Base-by-base conservation (phyloP, 1,284 basidiomycete genomes). In the Phellopilus nigrolimitatus region DNA sequence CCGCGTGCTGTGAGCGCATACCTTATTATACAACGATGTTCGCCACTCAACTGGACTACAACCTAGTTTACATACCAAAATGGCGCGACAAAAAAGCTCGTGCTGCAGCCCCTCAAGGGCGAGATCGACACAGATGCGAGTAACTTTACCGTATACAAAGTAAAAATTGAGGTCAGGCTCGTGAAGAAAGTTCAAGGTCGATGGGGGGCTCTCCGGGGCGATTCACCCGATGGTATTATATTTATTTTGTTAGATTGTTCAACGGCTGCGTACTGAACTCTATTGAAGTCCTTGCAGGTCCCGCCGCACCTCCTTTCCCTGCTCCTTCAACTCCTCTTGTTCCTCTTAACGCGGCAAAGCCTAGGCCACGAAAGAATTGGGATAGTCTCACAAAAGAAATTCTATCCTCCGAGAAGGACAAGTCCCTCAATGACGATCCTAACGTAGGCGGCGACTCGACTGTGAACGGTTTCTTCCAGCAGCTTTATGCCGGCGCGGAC, bases 401-500 rank as follows among this genome's bases (percentile, higher is more conserved):
- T 53, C 72, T 90, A 30, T 64, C 66, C 15, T 59, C 67, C 4
- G 84, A 91, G 7, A 85, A 86, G 65, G 77, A 80, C 45, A 80
- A 73, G 60, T 70, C 74, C 1, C 65, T 72, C 3, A 72, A 82
- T 10, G 80, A 92, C 58, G 88, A 93, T 65, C 85, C 90, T 3
- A 93, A 93, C 64, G 80, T 82, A 8, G 87, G 87, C 30, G 90
- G 91, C 15, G 91, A 92, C 64, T 74, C 71, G 53, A 77, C 86
- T 8, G 75, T 90, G 56, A 91, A 91, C 64, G 58, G 70, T 12
- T 90, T 90, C 71, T 91, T 91, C 76, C 85, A 88, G 64, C 84
- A 87, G 70, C 79, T 97, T 54, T 97, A 88, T 62, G 74, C 75
- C 2, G 86, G 88, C 62, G 88, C 91, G 9, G 91, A 95, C 62